Evolutionary conservation across 1,284 basidiomycete genomes (phyloP).

Genomic region (Sporisorium graminicola): DNA sequence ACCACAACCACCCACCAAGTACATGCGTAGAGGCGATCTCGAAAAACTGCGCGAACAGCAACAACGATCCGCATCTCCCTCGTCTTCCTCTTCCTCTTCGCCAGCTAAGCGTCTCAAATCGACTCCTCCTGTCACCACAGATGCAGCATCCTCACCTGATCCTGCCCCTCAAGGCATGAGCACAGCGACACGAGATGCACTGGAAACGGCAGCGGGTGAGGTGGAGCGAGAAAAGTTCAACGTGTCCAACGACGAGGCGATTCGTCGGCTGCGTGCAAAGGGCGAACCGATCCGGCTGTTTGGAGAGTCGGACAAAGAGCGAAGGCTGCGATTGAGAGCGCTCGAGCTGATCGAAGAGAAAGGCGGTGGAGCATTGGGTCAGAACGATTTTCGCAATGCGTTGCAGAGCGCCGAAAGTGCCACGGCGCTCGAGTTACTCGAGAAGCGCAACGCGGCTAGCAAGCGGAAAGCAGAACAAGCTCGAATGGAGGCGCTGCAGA

Average conservation of each 20-base stretch:
- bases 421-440: slow-evolving; percentile 76
- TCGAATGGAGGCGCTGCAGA: slow-evolving; percentile 14
- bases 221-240: slow-evolving; percentile 76
- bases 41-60: slow-evolving; percentile 45
- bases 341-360: slow-evolving; percentile 83
- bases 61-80: slow-evolving; percentile 25
- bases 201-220: slow-evolving; percentile 27
- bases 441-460: slow-evolving; percentile 68
- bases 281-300: slow-evolving; percentile 95
- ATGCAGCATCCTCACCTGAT: not conserved
- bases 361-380: slow-evolving; percentile 48
- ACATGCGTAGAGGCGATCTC: slow-evolving; percentile 61
- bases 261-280: slow-evolving; percentile 86
- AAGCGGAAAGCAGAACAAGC: slow-evolving; percentile 52
- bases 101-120: slow-evolving; percentile 17
- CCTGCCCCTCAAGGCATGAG: slow-evolving; percentile 6
- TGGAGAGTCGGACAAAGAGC: slow-evolving; percentile 93
- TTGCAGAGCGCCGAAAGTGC: slow-evolving; percentile 82
- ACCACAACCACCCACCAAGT: slow-evolving; percentile 38
- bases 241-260: slow-evolving; percentile 91
- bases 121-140: not conserved
- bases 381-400: slow-evolving; percentile 90
- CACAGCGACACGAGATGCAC: slow-evolving; percentile 19
- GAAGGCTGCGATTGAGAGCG: slow-evolving; percentile 87
- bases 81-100: slow-evolving; percentile 9